Percentiles rank a stretch among this genome's conserved stretches.
Conservation (phyloP, 208 protist species). For the Crithidia sp. region DNA sequence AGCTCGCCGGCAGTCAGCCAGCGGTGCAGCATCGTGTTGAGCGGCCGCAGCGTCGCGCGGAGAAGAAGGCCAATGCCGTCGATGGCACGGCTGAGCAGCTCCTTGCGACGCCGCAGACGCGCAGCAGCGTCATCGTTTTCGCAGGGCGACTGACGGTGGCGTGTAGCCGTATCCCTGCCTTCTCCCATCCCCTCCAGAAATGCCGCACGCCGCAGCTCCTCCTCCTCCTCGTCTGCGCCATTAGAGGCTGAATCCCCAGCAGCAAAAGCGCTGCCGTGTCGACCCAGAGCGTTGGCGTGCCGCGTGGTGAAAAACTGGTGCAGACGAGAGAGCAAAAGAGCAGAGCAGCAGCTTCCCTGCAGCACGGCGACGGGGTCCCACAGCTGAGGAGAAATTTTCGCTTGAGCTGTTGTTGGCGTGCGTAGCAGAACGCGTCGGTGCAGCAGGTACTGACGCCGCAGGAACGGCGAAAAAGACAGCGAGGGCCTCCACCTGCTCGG, state of each 20-base stretch:
- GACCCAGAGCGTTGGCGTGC: constrained; percentile 39
- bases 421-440: neutral
- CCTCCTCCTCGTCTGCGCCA: too few relatives aligned
- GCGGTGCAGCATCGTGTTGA: constrained; percentile 61
- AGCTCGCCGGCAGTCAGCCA: constrained; percentile 74
- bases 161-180: neutral
- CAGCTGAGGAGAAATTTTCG: neutral
- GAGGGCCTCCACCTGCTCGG: constrained; percentile 51
- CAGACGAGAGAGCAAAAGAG: constrained; percentile 60
- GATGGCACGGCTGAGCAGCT: constrained; percentile 30
- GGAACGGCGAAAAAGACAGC: constrained; percentile 62
- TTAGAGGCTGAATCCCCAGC: neutral
- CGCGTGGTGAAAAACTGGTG: constrained; percentile 47
- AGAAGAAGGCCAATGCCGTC: constrained; percentile 72
- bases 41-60: constrained; percentile 47
- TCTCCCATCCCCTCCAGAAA: too few relatives aligned
- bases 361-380: constrained; percentile 32
- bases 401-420: neutral
- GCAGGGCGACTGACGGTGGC: too few relatives aligned
- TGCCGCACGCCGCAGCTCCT: too few relatives aligned
- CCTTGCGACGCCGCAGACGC: constrained; percentile 25
- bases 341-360: constrained; percentile 51
- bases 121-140: neutral
- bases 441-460: neutral
- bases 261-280: constrained; percentile 20